Percentiles rank a stretch among this genome's conserved stretches.
Conservation (phyloP, 1,284 basidiomycete genomes). For the Cronartium ribicola region DNA sequence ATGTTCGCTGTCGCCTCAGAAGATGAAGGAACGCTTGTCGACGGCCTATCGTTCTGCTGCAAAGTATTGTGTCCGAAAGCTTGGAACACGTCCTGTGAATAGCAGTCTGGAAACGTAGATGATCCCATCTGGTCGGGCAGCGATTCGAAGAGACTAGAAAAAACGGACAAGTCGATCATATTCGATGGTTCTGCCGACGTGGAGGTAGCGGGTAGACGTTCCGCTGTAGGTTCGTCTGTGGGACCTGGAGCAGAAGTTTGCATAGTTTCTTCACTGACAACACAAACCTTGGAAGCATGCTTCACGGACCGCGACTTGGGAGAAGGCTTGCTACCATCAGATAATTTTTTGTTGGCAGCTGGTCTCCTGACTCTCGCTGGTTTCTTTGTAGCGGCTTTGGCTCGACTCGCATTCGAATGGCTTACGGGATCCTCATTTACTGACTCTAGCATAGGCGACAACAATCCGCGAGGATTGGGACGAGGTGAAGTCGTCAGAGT, state of each 20-base stretch:
- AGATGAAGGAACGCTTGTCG: neutral
- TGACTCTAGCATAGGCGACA: slow-evolving; percentile 8
- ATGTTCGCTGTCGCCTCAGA: neutral
- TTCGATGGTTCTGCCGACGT: neutral
- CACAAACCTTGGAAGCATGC: neutral
- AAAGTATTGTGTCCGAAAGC: neutral
- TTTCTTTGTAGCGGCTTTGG: neutral
- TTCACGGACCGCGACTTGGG: neutral
- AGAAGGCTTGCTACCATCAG: neutral
- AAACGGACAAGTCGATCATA: neutral
- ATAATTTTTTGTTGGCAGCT: neutral
- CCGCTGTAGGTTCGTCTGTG: neutral
- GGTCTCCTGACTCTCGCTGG: neutral
- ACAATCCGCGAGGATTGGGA: neutral
- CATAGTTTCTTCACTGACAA: neutral
- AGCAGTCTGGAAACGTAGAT: slow-evolving; percentile 5
- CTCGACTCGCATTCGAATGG: neutral
- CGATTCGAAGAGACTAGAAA: slow-evolving; percentile 1
- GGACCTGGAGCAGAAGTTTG: neutral
- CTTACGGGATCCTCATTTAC: neutral
- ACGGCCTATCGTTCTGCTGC: neutral
- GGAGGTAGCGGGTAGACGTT: neutral
- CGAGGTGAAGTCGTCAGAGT: slow-evolving; percentile 31
- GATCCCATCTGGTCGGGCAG: neutral
- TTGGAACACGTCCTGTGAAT: neutral